Percentiles rank a stretch among this genome's conserved stretches.
Evolutionary conservation across 306 rosid species (phyloP).

Genomic region (Mimosa bimucronata): DNA sequence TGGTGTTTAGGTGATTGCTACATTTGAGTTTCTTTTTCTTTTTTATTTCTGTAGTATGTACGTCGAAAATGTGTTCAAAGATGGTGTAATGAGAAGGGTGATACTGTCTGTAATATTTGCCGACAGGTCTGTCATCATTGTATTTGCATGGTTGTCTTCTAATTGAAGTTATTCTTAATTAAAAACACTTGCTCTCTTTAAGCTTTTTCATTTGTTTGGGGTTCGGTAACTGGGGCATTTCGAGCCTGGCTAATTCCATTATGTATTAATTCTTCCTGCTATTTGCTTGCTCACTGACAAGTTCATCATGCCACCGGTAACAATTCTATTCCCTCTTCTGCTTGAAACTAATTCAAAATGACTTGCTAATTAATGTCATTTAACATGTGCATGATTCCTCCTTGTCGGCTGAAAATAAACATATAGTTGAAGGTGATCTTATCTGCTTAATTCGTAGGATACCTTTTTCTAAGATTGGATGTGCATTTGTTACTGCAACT

Average conservation of each 20-base stretch:
- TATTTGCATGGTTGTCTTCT: conserved; percentile 1
- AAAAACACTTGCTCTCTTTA: neutral
- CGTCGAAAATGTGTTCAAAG: conserved; percentile 84
- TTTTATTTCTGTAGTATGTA: conserved; percentile 64
- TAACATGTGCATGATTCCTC: conserved; percentile 2
- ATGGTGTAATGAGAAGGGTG: conserved; percentile 94
- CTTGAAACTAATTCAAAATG: conserved; percentile 23
- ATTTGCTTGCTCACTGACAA: conserved; percentile 95
- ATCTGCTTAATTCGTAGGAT: no score
- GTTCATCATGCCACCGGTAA: conserved; percentile 98
- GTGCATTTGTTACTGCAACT: no score
- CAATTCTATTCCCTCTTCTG: conserved; percentile 2
- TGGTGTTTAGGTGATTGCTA: neutral
- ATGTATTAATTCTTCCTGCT: conserved; percentile 86
- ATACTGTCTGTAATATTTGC: conserved; percentile 87
- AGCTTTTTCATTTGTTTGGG: conserved; percentile 3
- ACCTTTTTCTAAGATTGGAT: no score
- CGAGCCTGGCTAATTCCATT: conserved; percentile 58
- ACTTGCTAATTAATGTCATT: conserved; percentile 19
- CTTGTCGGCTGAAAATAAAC: no score
- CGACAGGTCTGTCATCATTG: conserved; percentile 55
- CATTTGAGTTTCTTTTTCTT: neutral
- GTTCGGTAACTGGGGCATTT: conserved; percentile 54
- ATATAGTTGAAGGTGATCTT: no score
- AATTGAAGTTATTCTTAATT: conserved; percentile 15